These are phyloP conservation scores for Zasmidium cellare DNA, from an alignment of 2,329 filamentous ascomycete species.

Conservation along the genomic window DNA sequence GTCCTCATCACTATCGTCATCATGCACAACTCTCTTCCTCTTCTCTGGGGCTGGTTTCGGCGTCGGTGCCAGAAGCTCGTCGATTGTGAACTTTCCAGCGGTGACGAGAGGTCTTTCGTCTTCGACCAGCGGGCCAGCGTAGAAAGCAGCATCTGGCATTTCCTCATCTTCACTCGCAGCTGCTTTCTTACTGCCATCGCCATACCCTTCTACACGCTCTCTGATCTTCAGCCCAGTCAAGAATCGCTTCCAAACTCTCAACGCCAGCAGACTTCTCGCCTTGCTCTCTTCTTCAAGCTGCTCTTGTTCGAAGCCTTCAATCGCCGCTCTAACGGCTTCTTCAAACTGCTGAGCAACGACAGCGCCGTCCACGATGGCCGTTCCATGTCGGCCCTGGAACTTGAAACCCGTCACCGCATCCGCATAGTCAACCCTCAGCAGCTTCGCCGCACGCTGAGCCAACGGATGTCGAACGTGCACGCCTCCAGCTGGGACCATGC, in stretches of 20 bases:
- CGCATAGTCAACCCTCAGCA: constrained; percentile 80
- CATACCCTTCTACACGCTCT: constrained; percentile 57
- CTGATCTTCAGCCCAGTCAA: constrained; percentile 66
- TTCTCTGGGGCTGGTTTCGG: constrained; percentile 5
- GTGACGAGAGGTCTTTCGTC: constrained; percentile 21
- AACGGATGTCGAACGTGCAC: constrained; percentile 57
- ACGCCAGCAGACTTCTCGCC: constrained; percentile 48
- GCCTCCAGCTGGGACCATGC: constrained; percentile 63
- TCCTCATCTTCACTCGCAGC: constrained; percentile 10
- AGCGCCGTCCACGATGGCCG: constrained; percentile 75
- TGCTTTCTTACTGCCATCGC: background rate
- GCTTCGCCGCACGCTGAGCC: constrained; percentile 69
- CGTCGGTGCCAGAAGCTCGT: constrained; percentile 14
- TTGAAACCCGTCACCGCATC: constrained; percentile 88
- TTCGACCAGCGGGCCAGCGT: constrained; percentile 11
- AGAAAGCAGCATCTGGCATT: background rate
- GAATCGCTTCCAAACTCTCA: constrained; percentile 61
- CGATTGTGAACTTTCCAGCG: constrained; percentile 23
- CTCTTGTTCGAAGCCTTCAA: constrained; percentile 67
- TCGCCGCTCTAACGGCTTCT: constrained; percentile 70
- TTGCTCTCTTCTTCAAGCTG: constrained; percentile 64
- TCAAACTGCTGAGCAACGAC: constrained; percentile 72
- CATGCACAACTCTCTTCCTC: constrained; percentile 6
- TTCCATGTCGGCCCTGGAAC: constrained; percentile 83
- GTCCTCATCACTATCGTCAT: constrained; percentile 22